Base-by-base conservation (phyloP, 163 green algal species). In the Smithsoniella earleae region DNA sequence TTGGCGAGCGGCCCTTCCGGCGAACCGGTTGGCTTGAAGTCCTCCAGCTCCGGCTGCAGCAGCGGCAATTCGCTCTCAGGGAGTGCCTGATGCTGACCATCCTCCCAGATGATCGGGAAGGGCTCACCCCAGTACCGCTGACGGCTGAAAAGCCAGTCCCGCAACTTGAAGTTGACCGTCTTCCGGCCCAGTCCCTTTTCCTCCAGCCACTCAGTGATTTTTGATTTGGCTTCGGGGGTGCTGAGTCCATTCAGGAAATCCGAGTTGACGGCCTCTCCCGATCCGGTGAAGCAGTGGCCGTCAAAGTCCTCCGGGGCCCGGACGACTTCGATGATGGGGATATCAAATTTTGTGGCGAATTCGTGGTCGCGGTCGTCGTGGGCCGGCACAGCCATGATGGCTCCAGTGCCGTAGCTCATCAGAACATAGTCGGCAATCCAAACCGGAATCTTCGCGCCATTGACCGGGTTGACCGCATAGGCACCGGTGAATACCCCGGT, bases 81-180 rank as follows among this genome's bases (percentile, higher is more conserved):
- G 0, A 99, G 66, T 0, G 87, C 65, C 5, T n/a, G n/a, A n/a
- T n/a, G n/a, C n/a, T n/a, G 80, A 8, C 77, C 85, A 58, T 92
- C 82, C 0, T 84, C 82, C 81, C 90, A 97, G 16, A 97, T 78
- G 2, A 99, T 82, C 22, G 94, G 94, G 82, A 99, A 98, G 36
- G 94, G 94, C 80, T 98, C 94, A 1, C 94, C 94, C 94, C 94
- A 99, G 83, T 99, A 99, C 5, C 94, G 82, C 85, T 99, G 94
- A 31, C 94, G 83, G 0, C 92, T 90, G 79, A 98, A 98, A 46
- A 98, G 86, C 94, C 94, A 98, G 83, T 99, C 94, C 1, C 92
- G 80, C 55, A 98, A 85, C 81, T 97, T 97, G 85, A 93, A 98
- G 81, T 97, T 97, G 66, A 95, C 82, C 76, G 90, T 66, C 3